Conservation (phyloP, 2,329 filamentous ascomycete species). For the Chaetomium sp. region DNA sequence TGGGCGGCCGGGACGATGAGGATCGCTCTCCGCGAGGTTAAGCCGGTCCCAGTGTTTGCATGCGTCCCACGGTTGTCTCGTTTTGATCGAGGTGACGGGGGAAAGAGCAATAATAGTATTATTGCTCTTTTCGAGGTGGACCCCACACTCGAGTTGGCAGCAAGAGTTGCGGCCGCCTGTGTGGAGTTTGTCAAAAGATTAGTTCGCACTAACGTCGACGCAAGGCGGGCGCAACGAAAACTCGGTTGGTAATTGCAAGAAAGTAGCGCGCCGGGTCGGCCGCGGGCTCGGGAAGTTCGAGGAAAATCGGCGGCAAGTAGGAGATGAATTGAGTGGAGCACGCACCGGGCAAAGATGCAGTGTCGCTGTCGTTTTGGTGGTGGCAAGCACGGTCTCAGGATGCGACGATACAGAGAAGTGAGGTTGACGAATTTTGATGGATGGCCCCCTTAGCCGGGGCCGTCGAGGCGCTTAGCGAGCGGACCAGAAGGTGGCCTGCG, state of each 20-base stretch:
- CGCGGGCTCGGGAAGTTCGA: background rate
- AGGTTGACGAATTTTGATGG: slow-evolving; percentile 37
- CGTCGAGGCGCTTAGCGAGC: slow-evolving; percentile 33
- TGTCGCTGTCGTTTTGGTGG: slow-evolving; percentile 22
- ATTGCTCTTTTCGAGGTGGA: slow-evolving; percentile 25
- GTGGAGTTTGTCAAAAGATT: slow-evolving; percentile 26
- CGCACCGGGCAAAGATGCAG: slow-evolving; percentile 27
- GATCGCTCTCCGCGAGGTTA: slow-evolving; percentile 18
- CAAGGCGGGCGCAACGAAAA: slow-evolving; percentile 16
- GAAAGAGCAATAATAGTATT: slow-evolving; percentile 15
- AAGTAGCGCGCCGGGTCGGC: slow-evolving; percentile 5
- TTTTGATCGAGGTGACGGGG: slow-evolving; percentile 12
- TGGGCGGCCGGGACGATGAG: slow-evolving; percentile 31
- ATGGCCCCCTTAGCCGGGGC: slow-evolving; percentile 28
- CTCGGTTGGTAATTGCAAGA: slow-evolving; percentile 21
- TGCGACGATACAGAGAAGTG: slow-evolving; percentile 28
- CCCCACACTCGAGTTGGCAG: slow-evolving; percentile 19
- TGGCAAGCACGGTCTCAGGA: slow-evolving; percentile 28
- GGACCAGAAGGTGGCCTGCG: slow-evolving; percentile 31
- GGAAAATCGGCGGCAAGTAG: slow-evolving; percentile 2
- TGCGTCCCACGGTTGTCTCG: slow-evolving; percentile 16
- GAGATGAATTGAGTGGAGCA: slow-evolving; percentile 8
- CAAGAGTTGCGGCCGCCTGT: slow-evolving; percentile 26
- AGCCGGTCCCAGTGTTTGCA: slow-evolving; percentile 21
- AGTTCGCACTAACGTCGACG: slow-evolving; percentile 32